Percentiles rank a stretch among this genome's conserved stretches.
Evolutionary conservation across 2,329 filamentous ascomycete genomes (phyloP).

Genomic region (Cercospora sp.): DNA sequence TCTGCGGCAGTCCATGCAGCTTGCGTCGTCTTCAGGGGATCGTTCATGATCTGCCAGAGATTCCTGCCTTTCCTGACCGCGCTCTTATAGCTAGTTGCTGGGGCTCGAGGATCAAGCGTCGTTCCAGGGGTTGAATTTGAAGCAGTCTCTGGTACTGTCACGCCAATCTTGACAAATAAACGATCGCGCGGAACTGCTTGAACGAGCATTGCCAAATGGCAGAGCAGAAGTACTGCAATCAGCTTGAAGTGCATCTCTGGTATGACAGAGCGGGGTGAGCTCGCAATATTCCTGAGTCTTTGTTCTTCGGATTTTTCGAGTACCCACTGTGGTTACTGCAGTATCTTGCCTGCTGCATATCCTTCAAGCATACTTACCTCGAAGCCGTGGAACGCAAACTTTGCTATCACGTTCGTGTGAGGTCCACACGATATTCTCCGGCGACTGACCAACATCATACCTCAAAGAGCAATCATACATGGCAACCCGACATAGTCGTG

Average conservation of each 20-base stretch:
- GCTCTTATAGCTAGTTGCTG: slow-evolving; percentile 8
- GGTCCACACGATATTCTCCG: not conserved
- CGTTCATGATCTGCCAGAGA: not conserved
- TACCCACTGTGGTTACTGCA: not conserved
- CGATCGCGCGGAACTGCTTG: not conserved
- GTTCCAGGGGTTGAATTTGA: not conserved
- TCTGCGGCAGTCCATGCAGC: slow-evolving; percentile 1
- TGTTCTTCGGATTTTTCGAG: not conserved
- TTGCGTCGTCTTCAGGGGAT: slow-evolving; percentile 6
- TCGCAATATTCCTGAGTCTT: not conserved
- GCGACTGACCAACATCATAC: not conserved
- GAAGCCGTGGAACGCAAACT: not conserved
- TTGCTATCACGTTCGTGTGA: not conserved
- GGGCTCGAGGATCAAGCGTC: slow-evolving; percentile 1
- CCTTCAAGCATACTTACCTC: not conserved
- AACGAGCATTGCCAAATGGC: not conserved
- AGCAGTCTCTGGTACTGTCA: not conserved
- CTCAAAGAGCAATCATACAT: not conserved
- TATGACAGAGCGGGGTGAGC: slow-evolving; percentile 3
- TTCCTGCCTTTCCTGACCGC: slow-evolving; percentile 7
- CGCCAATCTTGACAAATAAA: not conserved
- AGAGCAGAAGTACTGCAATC: not conserved
- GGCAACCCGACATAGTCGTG: not conserved
- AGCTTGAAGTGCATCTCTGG: slow-evolving; percentile 2
- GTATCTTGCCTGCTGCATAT: not conserved